Base-by-base conservation (phyloP, 129 eudicot genomes). In the Chrysanthemum seticuspe region DNA sequence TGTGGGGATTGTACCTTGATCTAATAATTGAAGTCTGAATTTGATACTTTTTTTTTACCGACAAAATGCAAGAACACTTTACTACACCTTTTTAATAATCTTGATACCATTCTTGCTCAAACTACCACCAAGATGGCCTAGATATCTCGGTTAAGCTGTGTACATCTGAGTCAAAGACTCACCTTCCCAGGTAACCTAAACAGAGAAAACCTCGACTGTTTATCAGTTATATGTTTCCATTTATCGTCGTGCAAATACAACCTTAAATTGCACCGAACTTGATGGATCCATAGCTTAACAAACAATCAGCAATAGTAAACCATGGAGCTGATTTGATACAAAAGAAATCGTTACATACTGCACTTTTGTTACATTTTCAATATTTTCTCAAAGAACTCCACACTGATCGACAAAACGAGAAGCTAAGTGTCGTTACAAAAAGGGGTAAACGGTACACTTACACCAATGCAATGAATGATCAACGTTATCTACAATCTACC, bases 401-500 rank as follows among this genome's bases (percentile, higher is more conserved):
- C 72, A 73, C 73, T 55, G 71, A 6, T 15, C 2, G 18, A 72
- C 50, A 76, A 51, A 45, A 13, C 16, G 2, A 74, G 23, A 68
- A 78, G 29, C 54, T 65, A 65, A 58, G 2, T 2, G 27, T 54
- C 44, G 56, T 55, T 29, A 64, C 68, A 2, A 44, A 71, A 13
- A 21, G 63, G 31, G 53, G 31, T 2, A 71, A 65, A 59, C 29
- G 29, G 19, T 34, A 56, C 56, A 72, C 66, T 72, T 56, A 72
- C 78, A 78, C 65, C 6, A 78, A 71, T 71, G 44, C 59, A 55
- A 73, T 71, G 68, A 73, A 72, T 47, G 62, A 72, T 65, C 78
- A 48, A 57, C 74, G 23, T 56, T 78, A 83, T 77, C 84, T 83
- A 71, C 84, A 85, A 82, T 77, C 84, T 83, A 71, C 84, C 83